Percentiles rank a stretch among this genome's conserved stretches.
phyloP scores from a whole-genome alignment of 2,329 filamentous ascomycete genomes.

The Hymenoscyphus infarciens region DNA sequence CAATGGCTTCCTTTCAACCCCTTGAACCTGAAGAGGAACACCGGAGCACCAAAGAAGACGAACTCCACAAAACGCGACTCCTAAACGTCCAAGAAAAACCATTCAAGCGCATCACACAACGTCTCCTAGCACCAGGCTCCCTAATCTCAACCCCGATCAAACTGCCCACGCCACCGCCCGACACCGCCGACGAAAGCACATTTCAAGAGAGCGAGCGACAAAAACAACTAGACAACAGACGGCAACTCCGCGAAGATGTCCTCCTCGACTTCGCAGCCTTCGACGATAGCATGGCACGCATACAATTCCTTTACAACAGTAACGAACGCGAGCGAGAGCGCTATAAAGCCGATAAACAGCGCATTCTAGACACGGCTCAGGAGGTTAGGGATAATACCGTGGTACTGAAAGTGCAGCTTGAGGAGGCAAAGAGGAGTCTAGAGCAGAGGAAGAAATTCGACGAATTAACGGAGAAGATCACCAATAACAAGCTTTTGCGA shows the following conservation, averaged over 20 bases:
- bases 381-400: conserved; percentile 72
- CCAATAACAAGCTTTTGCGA: conserved; percentile 72
- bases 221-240: conserved; percentile 51
- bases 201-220: conserved; percentile 44
- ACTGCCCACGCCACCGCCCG: conserved; percentile 64
- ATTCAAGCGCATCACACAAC: conserved; percentile 83
- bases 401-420: conserved; percentile 69
- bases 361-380: conserved; percentile 75
- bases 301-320: conserved; percentile 80
- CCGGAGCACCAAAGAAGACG: conserved; percentile 43
- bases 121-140: conserved; percentile 66
- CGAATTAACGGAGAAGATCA: conserved; percentile 82
- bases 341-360: conserved; percentile 75
- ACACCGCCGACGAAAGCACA: conserved; percentile 44
- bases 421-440: conserved; percentile 70
- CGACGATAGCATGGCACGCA: conserved; percentile 78
- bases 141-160: conserved; percentile 55
- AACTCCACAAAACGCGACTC: conserved; percentile 82
- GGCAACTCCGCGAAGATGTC: conserved; percentile 77
- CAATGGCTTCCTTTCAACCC: conserved; percentile 59
- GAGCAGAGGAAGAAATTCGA: conserved; percentile 82
- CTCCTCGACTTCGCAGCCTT: conserved; percentile 86
- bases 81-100: conserved; percentile 89
- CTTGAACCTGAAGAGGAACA: conserved; percentile 69
- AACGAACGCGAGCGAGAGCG: conserved; percentile 80